Percentiles rank a stretch among this genome's conserved stretches.
Conservation (phyloP, 2,329 filamentous ascomycete genomes). For the Talaromyces atroroseus region DNA sequence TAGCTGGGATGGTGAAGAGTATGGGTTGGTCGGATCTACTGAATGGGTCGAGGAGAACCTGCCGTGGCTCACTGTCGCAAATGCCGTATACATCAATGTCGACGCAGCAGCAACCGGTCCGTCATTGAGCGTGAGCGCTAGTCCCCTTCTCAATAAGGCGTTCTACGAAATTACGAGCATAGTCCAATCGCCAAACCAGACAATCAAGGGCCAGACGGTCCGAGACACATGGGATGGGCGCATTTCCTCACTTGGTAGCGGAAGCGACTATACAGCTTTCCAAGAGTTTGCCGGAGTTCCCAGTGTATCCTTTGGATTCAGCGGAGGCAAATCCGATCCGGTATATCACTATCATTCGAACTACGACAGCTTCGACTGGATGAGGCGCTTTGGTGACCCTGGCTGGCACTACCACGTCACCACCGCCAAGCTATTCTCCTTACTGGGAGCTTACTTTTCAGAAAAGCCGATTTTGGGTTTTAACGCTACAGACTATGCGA, state of each 20-base stretch:
- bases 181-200: conserved; percentile 71
- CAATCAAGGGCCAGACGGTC: conserved; percentile 62
- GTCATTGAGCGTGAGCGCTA: conserved; percentile 59
- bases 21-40: conserved; percentile 77
- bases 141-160: conserved; percentile 69
- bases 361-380: conserved; percentile 81
- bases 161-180: conserved; percentile 61
- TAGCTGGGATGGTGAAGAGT: conserved; percentile 80
- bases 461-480: conserved; percentile 60
- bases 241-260: conserved; percentile 64
- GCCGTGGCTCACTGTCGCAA: conserved; percentile 68
- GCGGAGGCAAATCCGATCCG: conserved; percentile 36
- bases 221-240: conserved; percentile 60
- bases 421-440: conserved; percentile 60
- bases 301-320: conserved; percentile 60
- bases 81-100: conserved; percentile 80
- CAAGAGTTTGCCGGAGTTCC: conserved; percentile 66
- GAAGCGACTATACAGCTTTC: conserved; percentile 70
- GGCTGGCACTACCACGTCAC: conserved; percentile 56
- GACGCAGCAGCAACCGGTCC: conserved; percentile 67
- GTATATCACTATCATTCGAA: conserved; percentile 76
- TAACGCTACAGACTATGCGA: conserved; percentile 60
- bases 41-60: conserved; percentile 92
- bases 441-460: conserved; percentile 57
- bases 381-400: conserved; percentile 69